Evolutionary conservation across 192 early-diverging fungal species (phyloP).

Genomic region (Coemansia sp.): DNA sequence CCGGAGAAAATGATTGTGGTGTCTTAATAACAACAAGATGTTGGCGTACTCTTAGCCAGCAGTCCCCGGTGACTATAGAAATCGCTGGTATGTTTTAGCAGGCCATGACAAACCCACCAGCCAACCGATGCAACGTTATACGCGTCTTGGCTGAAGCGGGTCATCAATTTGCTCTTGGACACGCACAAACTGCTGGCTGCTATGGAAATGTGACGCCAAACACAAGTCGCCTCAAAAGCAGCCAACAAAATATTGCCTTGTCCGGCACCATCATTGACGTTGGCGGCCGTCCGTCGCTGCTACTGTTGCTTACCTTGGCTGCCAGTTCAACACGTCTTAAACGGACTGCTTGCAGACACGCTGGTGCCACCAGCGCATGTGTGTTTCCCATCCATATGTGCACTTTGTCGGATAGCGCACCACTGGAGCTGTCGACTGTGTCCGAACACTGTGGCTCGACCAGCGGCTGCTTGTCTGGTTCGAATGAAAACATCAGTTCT

Average conservation of each 20-base stretch:
- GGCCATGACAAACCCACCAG: too few relatives aligned
- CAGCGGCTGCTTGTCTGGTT: slow-evolving; percentile 12
- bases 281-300: too few relatives aligned
- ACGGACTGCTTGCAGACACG: slow-evolving; percentile 4
- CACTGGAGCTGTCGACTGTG: neutral
- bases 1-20: neutral
- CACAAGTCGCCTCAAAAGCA: too few relatives aligned
- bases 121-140: too few relatives aligned
- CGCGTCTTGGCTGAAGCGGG: too few relatives aligned
- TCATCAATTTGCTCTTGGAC: neutral
- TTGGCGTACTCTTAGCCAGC: slow-evolving; percentile 10
- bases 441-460: neutral
- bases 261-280: too few relatives aligned
- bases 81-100: slow-evolving; percentile 10
- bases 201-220: too few relatives aligned
- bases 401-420: neutral
- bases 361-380: slow-evolving; percentile 12
- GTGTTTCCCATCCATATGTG: slow-evolving; percentile 42
- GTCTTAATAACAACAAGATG: neutral
- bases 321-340: slow-evolving; percentile 11
- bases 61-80: neutral
- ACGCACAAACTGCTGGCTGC: neutral
- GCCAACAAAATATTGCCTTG: too few relatives aligned
- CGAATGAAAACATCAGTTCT: slow-evolving; percentile 38
- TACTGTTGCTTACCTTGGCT: slow-evolving; percentile 41